phyloP scores from a whole-genome alignment of 1,284 basidiomycete species.

The Puccinia coronata region DNA sequence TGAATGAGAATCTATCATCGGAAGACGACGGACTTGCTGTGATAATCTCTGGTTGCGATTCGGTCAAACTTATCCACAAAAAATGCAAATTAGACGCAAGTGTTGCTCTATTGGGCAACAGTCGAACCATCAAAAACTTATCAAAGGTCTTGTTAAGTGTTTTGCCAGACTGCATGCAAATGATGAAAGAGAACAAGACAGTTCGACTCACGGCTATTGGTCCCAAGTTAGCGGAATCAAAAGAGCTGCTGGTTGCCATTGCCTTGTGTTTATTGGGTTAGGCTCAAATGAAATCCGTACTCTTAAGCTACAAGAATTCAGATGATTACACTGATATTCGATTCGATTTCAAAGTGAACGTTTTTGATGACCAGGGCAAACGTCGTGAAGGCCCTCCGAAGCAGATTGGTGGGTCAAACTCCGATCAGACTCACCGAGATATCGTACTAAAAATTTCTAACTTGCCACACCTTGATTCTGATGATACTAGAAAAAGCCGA shows the following conservation, averaged over 20 bases:
- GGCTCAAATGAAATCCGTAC: neutral
- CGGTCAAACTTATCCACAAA: neutral
- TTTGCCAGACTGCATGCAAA: constrained; percentile 15
- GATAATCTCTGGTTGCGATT: neutral
- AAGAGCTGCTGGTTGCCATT: constrained; percentile 38
- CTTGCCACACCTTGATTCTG: neutral
- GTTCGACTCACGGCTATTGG: constrained; percentile 35
- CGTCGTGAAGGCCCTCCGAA: neutral
- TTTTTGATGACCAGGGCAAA: constrained; percentile 13
- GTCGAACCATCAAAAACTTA: constrained; percentile 21
- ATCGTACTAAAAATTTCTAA: neutral
- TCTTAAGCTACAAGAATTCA: neutral
- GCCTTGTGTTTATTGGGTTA: constrained; percentile 35
- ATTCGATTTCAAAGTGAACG: neutral
- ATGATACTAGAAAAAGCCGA: constrained; percentile 64
- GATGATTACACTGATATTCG: neutral
- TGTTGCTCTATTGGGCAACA: neutral
- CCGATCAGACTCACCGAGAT: neutral
- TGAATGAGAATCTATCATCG: neutral
- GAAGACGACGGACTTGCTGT: constrained; percentile 9
- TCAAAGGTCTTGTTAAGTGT: constrained; percentile 18
- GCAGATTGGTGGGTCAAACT: neutral
- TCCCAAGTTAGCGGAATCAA: constrained; percentile 9
- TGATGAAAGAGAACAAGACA: neutral
- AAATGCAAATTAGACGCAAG: neutral